A percentile compares a stretch with the other conserved stretches of the same genome.
phyloP scores from a whole-genome alignment of 2,329 filamentous ascomycete genomes.

The Helotiales sp. region DNA sequence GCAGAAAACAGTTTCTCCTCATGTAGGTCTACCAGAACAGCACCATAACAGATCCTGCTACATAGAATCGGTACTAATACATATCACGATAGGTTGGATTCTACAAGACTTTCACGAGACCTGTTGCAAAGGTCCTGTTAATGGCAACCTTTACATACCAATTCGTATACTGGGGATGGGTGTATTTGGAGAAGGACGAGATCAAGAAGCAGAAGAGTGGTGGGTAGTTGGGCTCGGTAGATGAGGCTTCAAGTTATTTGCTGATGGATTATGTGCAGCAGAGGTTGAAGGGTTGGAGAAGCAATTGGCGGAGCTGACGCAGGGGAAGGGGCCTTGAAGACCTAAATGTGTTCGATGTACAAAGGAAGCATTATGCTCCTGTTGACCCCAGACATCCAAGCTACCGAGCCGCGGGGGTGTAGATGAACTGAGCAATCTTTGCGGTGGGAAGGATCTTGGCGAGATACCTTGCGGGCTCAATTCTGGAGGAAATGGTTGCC shows the following conservation, averaged over 20 bases:
- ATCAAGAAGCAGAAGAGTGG: conserved; percentile 57
- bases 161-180: conserved; percentile 75
- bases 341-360: neutral
- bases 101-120: conserved; percentile 76
- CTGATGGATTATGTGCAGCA: conserved; percentile 20
- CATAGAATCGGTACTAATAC: neutral
- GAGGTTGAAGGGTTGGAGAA: conserved; percentile 28
- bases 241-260: neutral
- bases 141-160: conserved; percentile 81
- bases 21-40: conserved; percentile 21
- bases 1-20: conserved; percentile 26
- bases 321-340: conserved; percentile 22
- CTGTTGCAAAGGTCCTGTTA: conserved; percentile 74
- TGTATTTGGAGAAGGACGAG: conserved; percentile 76
- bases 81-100: conserved; percentile 59
- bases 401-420: neutral
- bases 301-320: conserved; percentile 23
- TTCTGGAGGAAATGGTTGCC: no score
- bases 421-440: neutral
- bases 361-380: neutral
- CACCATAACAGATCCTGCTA: neutral
- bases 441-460: neutral
- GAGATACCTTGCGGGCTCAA: no score
- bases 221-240: conserved; percentile 7
- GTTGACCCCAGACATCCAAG: neutral